Evolutionary conservation across 352 stramenopile species (phyloP).

Genomic region (Phytophthora multivora): DNA sequence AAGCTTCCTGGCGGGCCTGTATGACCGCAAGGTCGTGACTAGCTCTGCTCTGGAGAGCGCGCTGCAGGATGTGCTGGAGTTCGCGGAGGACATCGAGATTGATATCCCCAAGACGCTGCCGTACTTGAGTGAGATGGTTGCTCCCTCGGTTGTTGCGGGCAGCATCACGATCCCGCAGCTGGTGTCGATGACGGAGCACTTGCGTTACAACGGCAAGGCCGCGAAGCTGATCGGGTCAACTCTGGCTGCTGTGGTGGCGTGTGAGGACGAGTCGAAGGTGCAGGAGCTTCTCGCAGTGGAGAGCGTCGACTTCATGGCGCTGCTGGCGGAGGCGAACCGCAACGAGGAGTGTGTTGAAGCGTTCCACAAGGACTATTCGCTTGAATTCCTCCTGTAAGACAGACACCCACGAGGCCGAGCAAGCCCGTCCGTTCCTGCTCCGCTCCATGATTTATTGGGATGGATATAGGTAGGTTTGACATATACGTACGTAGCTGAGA

Average conservation of each 20-base stretch:
- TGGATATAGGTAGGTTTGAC: conserved; percentile 35
- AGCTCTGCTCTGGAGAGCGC: conserved; percentile 39
- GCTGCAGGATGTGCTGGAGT: conserved; percentile 71
- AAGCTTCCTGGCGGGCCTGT: conserved; percentile 57
- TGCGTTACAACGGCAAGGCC: conserved; percentile 65
- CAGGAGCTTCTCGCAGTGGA: conserved; percentile 42
- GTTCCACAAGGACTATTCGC: conserved; percentile 50
- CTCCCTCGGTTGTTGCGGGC: conserved; percentile 53
- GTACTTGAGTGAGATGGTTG: conserved; percentile 79
- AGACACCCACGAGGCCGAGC: conserved; percentile 13
- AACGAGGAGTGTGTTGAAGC: conserved; percentile 37
- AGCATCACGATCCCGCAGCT: conserved; percentile 49
- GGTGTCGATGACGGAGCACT: conserved; percentile 49
- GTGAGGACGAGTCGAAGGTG: conserved; percentile 46
- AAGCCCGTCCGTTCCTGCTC: conserved; percentile 24
- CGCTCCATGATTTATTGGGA: conserved; percentile 32
- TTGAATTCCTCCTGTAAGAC: conserved; percentile 47
- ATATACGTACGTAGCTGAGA: conserved; percentile 31
- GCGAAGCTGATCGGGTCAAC: conserved; percentile 62
- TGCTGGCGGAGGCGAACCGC: conserved; percentile 49
- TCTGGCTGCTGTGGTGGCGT: conserved; percentile 38
- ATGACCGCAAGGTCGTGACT: conserved; percentile 55
- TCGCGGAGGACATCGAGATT: conserved; percentile 82
- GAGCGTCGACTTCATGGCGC: conserved; percentile 43
- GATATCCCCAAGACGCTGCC: conserved; percentile 75